Evolutionary conservation across 805 yeast species (phyloP).

Genomic region (Soucietia sequanensis): DNA sequence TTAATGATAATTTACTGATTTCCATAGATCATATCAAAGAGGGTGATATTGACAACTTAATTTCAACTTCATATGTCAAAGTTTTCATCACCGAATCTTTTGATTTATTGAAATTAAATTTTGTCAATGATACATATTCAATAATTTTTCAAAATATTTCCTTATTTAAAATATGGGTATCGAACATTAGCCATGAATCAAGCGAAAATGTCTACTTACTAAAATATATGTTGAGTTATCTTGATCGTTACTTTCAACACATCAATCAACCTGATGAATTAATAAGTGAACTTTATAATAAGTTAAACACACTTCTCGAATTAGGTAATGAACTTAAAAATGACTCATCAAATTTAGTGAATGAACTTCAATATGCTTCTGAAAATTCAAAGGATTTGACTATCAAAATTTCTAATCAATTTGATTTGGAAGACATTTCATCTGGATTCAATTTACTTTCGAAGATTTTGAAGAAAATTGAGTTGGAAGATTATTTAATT

Average conservation of each 20-base stretch:
- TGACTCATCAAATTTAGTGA: background rate
- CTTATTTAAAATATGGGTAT: background rate
- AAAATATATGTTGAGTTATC: background rate
- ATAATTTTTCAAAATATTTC: constrained; percentile 3
- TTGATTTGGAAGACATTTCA: background rate
- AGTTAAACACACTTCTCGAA: background rate
- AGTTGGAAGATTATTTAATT: constrained; percentile 3
- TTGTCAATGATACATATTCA: constrained; percentile 3
- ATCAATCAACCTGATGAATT: background rate
- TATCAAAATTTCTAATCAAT: background rate
- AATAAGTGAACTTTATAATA: background rate
- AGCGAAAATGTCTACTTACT: background rate
- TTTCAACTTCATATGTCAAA: background rate
- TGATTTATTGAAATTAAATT: constrained; percentile 2
- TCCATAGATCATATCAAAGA: constrained; percentile 2
- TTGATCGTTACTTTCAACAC: constrained; percentile 1
- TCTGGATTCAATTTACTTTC: constrained; percentile 1
- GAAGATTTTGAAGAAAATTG: constrained; percentile 5
- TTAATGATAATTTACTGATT: constrained; percentile 1
- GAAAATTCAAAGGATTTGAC: constrained; percentile 2
- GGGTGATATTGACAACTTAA: constrained; percentile 3
- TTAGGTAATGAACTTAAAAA: background rate
- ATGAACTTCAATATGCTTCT: constrained; percentile 1
- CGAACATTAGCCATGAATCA: background rate
- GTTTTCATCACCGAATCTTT: constrained; percentile 3